Evolutionary conservation across 176 grass and related monocot species (phyloP), one percentile per base, ranked within the genome.

Genomic region (Bothriochloa decipiens): DNA sequence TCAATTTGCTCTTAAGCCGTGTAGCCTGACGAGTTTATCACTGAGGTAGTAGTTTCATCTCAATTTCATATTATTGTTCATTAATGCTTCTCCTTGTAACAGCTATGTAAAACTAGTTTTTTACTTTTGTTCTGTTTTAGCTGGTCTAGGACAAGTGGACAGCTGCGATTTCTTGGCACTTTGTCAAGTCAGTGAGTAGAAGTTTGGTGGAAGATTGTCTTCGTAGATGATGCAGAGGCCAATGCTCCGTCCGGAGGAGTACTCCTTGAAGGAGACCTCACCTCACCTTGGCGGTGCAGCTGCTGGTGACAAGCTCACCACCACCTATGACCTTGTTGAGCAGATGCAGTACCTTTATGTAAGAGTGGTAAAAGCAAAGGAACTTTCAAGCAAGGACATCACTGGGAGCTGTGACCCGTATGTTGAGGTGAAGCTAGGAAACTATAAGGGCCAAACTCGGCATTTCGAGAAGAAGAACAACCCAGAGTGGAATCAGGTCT

Each of bases 281-380:
- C 91, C 91, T 69, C 91, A 86, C 81, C 91, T 92, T 74, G 91
- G 91, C 43, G 91, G 87, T 16, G 32, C 65, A 74, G 83, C 88
- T 82, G 65, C 75, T 14, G 91, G 91, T 69, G 91, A 93, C 74
- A 93, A 93, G 74, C 91, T 82, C 81, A 93, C 91, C 0, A 90
- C 81, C 68, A 93, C 91, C 42, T 93, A 93, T 85, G 91, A 93
- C 42, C 78, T 93, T 61, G 91, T 93, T 33, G 91, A 93, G 78
- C 91, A 93, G 85, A 93, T 93, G 91, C 91, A 93, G 27, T 93
- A 93, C 73, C 91, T 93, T 18, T 93, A 93, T 69, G 91, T 93
- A 50, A 82, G 91, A 50, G 91, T 93, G 11, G 91, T 93, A 40
- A 93, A 93, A 82, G 91, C 88, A 0, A 93, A 85, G 66, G 91